A percentile compares a stretch with the other conserved stretches of the same genome.
Conservation (phyloP, 192 early-diverging fungal species). For the Coemansia sp. region DNA sequence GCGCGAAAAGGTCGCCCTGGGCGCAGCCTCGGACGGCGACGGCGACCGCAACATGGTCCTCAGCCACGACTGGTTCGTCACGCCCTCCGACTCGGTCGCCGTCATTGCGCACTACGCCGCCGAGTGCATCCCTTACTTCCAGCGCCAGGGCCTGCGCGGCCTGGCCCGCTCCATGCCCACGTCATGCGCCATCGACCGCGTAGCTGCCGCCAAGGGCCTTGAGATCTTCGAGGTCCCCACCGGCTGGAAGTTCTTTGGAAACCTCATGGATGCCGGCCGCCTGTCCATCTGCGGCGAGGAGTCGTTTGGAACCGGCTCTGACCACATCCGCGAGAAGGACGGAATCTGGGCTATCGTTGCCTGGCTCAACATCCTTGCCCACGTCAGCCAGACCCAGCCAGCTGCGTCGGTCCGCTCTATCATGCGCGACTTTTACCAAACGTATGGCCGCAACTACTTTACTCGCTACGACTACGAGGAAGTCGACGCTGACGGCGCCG, state of each 20-base stretch:
- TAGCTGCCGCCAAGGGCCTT: conserved; percentile 79
- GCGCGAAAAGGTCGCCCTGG: conserved; percentile 77
- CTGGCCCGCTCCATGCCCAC: conserved; percentile 98
- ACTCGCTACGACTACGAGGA: conserved; percentile 96
- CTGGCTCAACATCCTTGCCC: conserved; percentile 94
- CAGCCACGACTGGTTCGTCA: conserved; percentile 92
- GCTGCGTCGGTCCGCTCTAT: conserved; percentile 71
- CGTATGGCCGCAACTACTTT: conserved; percentile 97
- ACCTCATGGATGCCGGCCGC: conserved; percentile 94
- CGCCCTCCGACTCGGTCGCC: conserved; percentile 95
- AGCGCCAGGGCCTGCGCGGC: conserved; percentile 78
- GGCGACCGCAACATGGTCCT: conserved; percentile 99
- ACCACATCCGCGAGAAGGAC: conserved; percentile 99
- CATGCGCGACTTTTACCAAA: conserved; percentile 73
- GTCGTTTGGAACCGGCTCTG: conserved; percentile 96
- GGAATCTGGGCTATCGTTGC: conserved; percentile 97
- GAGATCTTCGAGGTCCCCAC: conserved; percentile 90
- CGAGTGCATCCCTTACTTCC: conserved; percentile 89
- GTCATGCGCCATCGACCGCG: conserved; percentile 82
- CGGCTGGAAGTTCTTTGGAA: conserved; percentile 97
- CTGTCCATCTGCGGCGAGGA: conserved; percentile 97
- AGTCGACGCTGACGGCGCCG: conserved; percentile 76
- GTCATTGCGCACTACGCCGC: conserved; percentile 89
- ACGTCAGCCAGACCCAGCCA: conserved; percentile 60
- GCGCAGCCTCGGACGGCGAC: conserved; percentile 97